Conservation (phyloP, 1,284 basidiomycete genomes). For the Apiotrichum mycotoxinovorans region DNA sequence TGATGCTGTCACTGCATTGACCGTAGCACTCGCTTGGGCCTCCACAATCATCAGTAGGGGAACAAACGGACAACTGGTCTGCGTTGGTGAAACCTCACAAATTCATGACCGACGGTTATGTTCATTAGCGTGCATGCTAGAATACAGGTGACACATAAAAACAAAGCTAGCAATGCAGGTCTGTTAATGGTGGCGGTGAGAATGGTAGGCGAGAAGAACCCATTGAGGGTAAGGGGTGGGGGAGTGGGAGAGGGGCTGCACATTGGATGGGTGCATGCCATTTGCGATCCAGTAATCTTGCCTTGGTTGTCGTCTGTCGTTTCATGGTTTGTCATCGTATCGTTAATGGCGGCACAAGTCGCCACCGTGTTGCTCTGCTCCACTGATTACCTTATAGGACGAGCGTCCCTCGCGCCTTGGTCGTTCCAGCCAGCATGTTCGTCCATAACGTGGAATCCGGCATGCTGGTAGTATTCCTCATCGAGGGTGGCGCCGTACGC, state of each 20-base stretch:
- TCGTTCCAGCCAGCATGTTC: conserved; percentile 17
- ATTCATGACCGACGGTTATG: neutral
- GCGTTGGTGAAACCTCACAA: too few species aligned
- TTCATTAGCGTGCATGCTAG: neutral
- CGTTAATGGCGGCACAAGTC: neutral
- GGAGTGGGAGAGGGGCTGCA: too few species aligned
- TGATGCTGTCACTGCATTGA: too few species aligned
- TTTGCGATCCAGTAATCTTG: neutral
- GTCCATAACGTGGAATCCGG: conserved; percentile 15
- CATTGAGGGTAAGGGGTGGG: too few species aligned
- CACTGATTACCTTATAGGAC: neutral
- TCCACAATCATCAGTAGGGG: too few species aligned
- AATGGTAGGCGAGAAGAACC: neutral
- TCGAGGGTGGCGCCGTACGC: conserved; percentile 17
- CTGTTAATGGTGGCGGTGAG: neutral
- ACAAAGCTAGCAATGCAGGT: neutral
- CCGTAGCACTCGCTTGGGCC: too few species aligned
- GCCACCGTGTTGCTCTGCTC: neutral
- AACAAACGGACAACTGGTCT: too few species aligned
- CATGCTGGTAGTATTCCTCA: conserved; percentile 18
- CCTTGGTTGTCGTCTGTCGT: neutral
- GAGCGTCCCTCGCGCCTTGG: neutral
- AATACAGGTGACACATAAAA: neutral
- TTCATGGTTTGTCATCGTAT: neutral
- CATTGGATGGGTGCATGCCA: too few species aligned